These are phyloP conservation scores for Mrakia blollopis DNA, from an alignment of 768 basidiomycete genomes.

Conservation along the genomic window DNA sequence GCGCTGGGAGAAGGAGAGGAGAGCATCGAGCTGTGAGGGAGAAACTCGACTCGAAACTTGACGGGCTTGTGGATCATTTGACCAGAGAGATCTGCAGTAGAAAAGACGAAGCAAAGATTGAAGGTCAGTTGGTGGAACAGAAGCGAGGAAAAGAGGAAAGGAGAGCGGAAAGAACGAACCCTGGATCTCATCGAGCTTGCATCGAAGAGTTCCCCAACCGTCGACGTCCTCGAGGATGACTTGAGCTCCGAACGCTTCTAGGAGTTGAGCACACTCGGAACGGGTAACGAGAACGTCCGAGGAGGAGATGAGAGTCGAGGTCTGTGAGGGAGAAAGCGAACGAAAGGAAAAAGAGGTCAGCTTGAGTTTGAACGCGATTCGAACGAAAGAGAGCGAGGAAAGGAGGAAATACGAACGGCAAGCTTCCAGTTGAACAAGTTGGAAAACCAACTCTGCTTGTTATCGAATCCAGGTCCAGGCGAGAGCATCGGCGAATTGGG, in stretches of 20 bases:
- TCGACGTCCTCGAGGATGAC: constrained; percentile 54
- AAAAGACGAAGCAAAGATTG: too few relatives aligned
- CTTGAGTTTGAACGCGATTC: too few relatives aligned
- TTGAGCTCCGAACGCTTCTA: constrained; percentile 60
- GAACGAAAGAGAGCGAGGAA: not conserved
- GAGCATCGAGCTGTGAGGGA: constrained; percentile 29
- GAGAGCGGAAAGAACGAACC: not conserved
- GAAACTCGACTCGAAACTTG: constrained; percentile 77
- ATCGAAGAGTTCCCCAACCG: constrained; percentile 61
- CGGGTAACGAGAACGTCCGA: not conserved
- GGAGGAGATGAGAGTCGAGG: constrained; percentile 15
- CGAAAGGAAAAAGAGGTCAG: not conserved
- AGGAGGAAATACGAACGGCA: constrained; percentile 12
- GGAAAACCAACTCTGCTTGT: constrained; percentile 18
- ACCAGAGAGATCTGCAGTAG: constrained; percentile 5
- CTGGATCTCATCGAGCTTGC: constrained; percentile 61
- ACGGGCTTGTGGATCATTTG: constrained; percentile 60
- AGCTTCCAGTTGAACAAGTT: constrained; percentile 20
- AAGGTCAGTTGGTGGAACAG: not conserved
- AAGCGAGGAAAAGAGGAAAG: not conserved
- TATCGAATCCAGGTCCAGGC: constrained; percentile 1
- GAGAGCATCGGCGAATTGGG: not conserved
- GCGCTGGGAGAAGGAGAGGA: not conserved
- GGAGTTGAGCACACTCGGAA: constrained; percentile 43
- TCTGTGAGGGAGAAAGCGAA: not conserved